Base-by-base conservation (phyloP, 169 alveolate species). In the Plasmodium berghei region DNA sequence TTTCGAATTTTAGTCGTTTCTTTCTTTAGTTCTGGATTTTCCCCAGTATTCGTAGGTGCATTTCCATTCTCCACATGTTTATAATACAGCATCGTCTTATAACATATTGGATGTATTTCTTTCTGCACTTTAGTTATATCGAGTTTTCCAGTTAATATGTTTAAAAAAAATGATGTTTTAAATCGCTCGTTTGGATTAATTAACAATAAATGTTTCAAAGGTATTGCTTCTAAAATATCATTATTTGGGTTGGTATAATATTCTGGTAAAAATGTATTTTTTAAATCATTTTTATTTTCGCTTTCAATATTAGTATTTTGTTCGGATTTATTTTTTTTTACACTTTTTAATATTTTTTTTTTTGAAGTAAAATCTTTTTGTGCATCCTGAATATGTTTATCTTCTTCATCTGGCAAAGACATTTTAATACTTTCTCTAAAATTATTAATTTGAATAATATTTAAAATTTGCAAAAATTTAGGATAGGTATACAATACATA, bases 81-180 rank as follows among this genome's bases (percentile, higher is more conserved):
- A 69, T 42, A 83, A 71, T 71, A 73, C 12, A 26, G 22, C 9
- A 86, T 9, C 9, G 87, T 86, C 46, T 86, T 86, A 34, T 34
- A 71, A 63, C 91, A 86, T 22, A 63, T 34, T 16, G 91, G 91
- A 59, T 86, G 91, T 2, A 86, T 71, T 61, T 86, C 87, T 28
- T 86, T 64, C 54, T 52, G 26, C 6, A 86, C 73, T 24, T 16
- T 40, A 16, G 59, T 59, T 52, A 86, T 71, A 59, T 48, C 61
- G 16, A 28, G 26, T 22, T 18, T 5, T 40, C 67, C 74, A 18
- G 52, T 70, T 34, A 86, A 26, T 26, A 86, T 49, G 59, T 61
- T 72, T 34, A 61, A 52, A 73, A 86, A 86, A 14, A 59, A 24
- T 9, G 86, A n/a, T 5, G 20, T 48, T 34, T 46, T 72, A 70